phyloP scores from a whole-genome alignment of 2,329 filamentous ascomycete genomes.

The Sarocladium brachiariae region DNA sequence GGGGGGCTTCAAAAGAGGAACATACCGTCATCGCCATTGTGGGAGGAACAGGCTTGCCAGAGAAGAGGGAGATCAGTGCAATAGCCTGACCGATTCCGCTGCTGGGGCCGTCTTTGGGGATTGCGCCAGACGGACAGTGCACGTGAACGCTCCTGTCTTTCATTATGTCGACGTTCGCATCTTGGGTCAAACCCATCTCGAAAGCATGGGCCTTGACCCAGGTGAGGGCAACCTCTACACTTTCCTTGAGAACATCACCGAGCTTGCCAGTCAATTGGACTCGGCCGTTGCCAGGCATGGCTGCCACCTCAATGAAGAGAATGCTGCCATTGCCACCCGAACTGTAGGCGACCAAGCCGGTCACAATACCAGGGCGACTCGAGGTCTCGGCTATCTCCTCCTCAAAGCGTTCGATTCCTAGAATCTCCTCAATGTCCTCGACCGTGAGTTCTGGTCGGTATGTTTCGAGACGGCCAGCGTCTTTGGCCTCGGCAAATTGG shows the following conservation, averaged over 20 bases:
- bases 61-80: constrained; percentile 85
- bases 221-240: constrained; percentile 87
- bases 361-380: constrained; percentile 83
- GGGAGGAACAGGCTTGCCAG: constrained; percentile 76
- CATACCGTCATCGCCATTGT: constrained; percentile 89
- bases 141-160: constrained; percentile 90
- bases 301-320: constrained; percentile 94
- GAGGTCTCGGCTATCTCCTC: constrained; percentile 90
- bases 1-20: constrained; percentile 13
- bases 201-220: constrained; percentile 98
- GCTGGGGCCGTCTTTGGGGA: constrained; percentile 84
- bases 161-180: constrained; percentile 88
- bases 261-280: constrained; percentile 96
- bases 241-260: constrained; percentile 94
- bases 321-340: constrained; percentile 91
- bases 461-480: constrained; percentile 56
- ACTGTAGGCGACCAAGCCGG: constrained; percentile 90
- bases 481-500: constrained; percentile 84
- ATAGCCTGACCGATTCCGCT: constrained; percentile 93
- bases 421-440: constrained; percentile 79
- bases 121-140: constrained; percentile 89
- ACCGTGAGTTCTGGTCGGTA: constrained; percentile 71
- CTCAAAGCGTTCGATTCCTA: constrained; percentile 89
- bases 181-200: constrained; percentile 75
- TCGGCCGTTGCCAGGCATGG: constrained; percentile 88